phyloP scores from a whole-genome alignment of 495 filamentous ascomycete genomes.

The Xylaria flabelliformis region DNA sequence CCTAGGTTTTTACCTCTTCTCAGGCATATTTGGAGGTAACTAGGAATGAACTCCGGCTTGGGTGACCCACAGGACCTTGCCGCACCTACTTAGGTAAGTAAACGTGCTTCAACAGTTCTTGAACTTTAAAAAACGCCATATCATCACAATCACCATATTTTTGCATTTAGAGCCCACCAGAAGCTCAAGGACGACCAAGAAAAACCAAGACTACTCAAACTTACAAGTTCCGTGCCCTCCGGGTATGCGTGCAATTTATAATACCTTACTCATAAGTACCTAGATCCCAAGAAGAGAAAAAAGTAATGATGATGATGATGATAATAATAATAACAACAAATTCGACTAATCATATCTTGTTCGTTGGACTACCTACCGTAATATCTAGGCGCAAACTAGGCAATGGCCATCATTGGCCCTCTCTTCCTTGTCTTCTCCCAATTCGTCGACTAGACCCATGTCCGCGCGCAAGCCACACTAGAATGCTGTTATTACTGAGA shows the following conservation, averaged over 20 bases:
- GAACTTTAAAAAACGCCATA: background rate
- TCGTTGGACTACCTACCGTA: no score
- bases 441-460: conserved; percentile 22
- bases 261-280: background rate
- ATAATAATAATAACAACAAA: background rate
- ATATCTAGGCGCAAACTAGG: background rate
- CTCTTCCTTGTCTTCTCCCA: conserved; percentile 23
- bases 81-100: background rate
- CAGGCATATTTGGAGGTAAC: background rate
- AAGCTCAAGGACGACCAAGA: background rate
- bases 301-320: background rate
- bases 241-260: background rate
- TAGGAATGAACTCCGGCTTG: background rate
- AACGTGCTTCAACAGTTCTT: background rate
- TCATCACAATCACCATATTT: background rate
- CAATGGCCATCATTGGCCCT: conserved; percentile 19
- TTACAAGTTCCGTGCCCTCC: background rate
- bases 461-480: conserved; percentile 13
- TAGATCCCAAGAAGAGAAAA: background rate
- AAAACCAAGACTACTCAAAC: background rate
- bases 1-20: background rate
- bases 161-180: background rate
- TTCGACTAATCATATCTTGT: background rate
- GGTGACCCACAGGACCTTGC: background rate
- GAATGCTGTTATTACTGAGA: background rate